Evolutionary conservation across 129 eudicot genomes (phyloP).

Genomic region (Centaurea solstitialis): DNA sequence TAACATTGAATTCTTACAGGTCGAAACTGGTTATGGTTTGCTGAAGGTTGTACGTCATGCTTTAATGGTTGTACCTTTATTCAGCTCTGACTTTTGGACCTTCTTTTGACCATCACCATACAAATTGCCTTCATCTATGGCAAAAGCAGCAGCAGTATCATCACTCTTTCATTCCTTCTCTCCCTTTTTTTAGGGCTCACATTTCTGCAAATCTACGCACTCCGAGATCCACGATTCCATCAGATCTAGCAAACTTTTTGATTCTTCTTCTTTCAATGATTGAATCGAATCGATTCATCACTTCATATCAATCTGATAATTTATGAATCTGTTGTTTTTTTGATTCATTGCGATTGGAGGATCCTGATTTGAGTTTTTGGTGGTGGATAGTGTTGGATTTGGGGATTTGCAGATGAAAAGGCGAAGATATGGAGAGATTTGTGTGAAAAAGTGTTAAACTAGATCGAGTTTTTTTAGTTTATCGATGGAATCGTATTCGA

Average conservation of each 20-base stretch:
- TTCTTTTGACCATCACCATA: constrained; percentile 17
- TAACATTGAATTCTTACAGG: background rate
- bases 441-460: background rate
- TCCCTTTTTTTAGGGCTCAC: background rate
- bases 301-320: constrained; percentile 9
- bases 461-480: constrained; percentile 17
- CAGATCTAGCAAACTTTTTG: constrained; percentile 13
- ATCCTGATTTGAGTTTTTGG: constrained; percentile 28
- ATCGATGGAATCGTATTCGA: constrained; percentile 24
- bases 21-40: background rate
- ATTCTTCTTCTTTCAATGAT: too few relatives aligned
- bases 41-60: background rate
- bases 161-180: background rate
- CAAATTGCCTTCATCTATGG: constrained; percentile 24
- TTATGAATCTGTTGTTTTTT: background rate
- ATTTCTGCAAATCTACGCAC: background rate
- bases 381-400: constrained; percentile 5
- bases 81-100: constrained; percentile 22
- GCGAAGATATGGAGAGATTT: constrained; percentile 24
- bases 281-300: too few relatives aligned
- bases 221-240: constrained; percentile 4
- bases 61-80: background rate
- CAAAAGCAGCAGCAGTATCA: constrained; percentile 13
- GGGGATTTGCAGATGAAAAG: constrained; percentile 21
- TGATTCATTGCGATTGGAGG: background rate